Evolutionary conservation across 140 eudicot species (phyloP), one percentile per base, ranked within the genome.

Genomic region (Bidens hawaiensis): DNA sequence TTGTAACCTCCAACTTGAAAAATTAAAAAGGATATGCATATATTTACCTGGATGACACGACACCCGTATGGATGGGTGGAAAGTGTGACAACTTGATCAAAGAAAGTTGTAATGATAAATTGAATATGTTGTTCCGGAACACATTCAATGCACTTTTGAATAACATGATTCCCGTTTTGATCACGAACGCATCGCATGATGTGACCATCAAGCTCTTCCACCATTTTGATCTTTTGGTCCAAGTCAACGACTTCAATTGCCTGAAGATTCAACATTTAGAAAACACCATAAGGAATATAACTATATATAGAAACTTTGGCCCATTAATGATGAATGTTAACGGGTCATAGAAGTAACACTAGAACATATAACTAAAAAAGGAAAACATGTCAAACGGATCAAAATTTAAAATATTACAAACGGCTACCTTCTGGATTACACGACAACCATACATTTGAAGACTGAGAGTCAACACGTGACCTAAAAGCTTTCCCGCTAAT

Each of bases 351-450:
- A 15, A 8, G 21, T 43, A 15, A 43, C 6, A 15, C 15, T 4
- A 38, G 14, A 38, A 38, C 45, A 38, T 10, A 38, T 38, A 12
- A 15, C 45, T 12, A 10, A 7, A 38, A 13, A 13, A 38, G n/a
- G n/a, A n/a, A 38, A 38, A 38, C 4, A 15, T n/a, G 16, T 16
- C 7, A 43, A 43, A 14, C 9, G 5, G 21, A 21, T 43, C 49
- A n/a, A 4, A 41, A 14, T 41, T 16, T 1, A 49, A 21, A 46
- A 46, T 11, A 38, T 38, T 38, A 38, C 13, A 8, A 12, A 94
- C 99, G n/a, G n/a, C n/a, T n/a, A n/a, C n/a, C 99, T 94, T 94
- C 65, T 94, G 99, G 60, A 94, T 94, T 71, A 94, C 97, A 24
- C 99, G 87, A 26, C 99, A 94, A 16, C 97, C 97, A 56, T 94